Base-by-base conservation (phyloP, 2,329 filamentous ascomycete species). In the Epichloe uncinata region DNA sequence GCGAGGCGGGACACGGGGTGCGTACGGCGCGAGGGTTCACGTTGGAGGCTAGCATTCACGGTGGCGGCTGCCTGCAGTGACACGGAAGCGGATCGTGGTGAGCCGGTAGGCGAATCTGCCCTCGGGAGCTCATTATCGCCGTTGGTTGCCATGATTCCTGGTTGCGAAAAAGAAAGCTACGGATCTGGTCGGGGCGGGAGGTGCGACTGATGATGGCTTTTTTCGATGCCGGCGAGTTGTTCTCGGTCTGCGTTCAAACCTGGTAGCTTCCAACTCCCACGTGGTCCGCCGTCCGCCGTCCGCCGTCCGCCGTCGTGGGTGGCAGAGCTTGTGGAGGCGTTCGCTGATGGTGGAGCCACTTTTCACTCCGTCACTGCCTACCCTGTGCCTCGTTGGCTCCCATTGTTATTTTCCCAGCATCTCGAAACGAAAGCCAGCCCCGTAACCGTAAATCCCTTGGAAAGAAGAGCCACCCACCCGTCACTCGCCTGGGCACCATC, bases 51-150 rank as follows among this genome's bases (percentile, higher is more conserved):
- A 30, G 85, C 84, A 63, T 91, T 91, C 66, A 90, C 77, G 42
- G 84, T 82, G 7, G 85, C 85, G 12, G 86, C 81, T 47, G 85
- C 85, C 62, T 85, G 85, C 9, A 93, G 74, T 13, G 85, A 88
- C 54, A 78, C 75, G 40, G 84, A 80, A 35, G 83, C 77, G 46
- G 79, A 80, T 57, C 83, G 74, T 37, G 80, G 77, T 42, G 81
- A 81, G 45, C 78, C 73, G 34, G 78, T 77, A 26, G 79, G 75
- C 22, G 78, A 78, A 52, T 76, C 71, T 56, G 58, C 54, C 58
- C 60, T 63, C 51, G 59, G 56, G 34, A 53, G 46, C 33, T 51
- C 45, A 30, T 50, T 57, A 11, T 63, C 60, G 48, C 55, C 58
- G 54, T 63, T 61, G 47, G 61, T 57, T 34, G 65, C 57, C 64